Conservation (phyloP, 2,329 filamentous ascomycete species). For the Pseudogymnoascus sp. region DNA sequence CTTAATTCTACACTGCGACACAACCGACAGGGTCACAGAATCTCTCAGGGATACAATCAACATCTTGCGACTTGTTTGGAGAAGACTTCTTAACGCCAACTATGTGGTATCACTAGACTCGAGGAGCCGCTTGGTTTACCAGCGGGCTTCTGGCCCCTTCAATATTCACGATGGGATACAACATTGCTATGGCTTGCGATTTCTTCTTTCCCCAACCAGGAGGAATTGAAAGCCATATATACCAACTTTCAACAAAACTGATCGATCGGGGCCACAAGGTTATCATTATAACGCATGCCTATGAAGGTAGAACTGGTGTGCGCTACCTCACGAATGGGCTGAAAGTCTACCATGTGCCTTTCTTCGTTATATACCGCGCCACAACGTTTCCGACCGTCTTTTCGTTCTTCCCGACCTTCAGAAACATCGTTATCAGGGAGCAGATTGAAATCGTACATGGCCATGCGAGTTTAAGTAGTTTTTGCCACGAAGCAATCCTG, state of each 20-base stretch:
- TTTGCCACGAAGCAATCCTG: conserved; percentile 90
- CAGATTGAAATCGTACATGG: conserved; percentile 96
- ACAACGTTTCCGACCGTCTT: conserved; percentile 95
- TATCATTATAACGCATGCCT: conserved; percentile 93
- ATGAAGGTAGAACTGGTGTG: conserved; percentile 82
- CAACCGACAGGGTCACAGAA: neutral
- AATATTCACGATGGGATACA: conserved; percentile 40
- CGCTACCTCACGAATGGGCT: conserved; percentile 95
- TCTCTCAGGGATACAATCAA: conserved; percentile 3
- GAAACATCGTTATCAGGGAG: conserved; percentile 91
- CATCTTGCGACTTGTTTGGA: conserved; percentile 3
- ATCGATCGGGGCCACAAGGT: conserved; percentile 98
- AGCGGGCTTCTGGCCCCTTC: conserved; percentile 1
- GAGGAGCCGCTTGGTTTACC: conserved; percentile 1
- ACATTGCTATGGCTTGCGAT: conserved; percentile 91
- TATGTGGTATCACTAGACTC: neutral
- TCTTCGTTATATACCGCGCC: conserved; percentile 90
- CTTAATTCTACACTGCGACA: conserved; percentile 1
- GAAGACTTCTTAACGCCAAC: neutral
- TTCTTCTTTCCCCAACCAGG: conserved; percentile 98
- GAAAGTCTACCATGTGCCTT: conserved; percentile 97
- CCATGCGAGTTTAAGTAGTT: conserved; percentile 86
- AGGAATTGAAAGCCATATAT: conserved; percentile 96
- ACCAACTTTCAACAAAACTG: conserved; percentile 92
- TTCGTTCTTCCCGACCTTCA: conserved; percentile 96